Evolutionary conservation across 2,329 filamentous ascomycete species (phyloP), one percentile per base, ranked within the genome.

Genomic region (Talaromyces sp.): DNA sequence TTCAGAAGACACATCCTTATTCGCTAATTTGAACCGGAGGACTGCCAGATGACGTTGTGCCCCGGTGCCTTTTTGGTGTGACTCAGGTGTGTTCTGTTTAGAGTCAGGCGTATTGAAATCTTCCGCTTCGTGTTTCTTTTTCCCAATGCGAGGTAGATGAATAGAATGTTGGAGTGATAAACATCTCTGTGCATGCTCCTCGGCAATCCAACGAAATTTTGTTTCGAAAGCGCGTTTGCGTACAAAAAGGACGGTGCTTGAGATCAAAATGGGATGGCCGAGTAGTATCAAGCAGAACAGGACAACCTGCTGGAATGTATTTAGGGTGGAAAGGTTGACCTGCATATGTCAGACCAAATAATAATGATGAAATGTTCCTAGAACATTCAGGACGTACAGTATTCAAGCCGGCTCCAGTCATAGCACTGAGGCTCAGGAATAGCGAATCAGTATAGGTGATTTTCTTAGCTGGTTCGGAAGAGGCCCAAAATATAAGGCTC

Each of bases 381-480:
- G 1, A n/a, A 23, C 9, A 23, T 10, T 23, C n/a, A 18, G 23
- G 40, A 57, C 67, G 18, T 72, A 75, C 82, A 1, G 87, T 89
- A 67, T 89, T 90, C 61, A 91, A 76, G 0, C 89, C 89, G 6
- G 87, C 84, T 59, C 85, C 80, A 6, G 87, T 89, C 77, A 90
- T 87, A 51, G 87, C 87, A 60, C 85, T 88, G 47, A 87, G 80
- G 57, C 84, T 83, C 57, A 90, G 73, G 70, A 90, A 91, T 16
- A 91, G 72, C n/a, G 84, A 81, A 69, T 91, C 87, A 42, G 81
- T 81, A 72, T 87, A 91, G 53, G 76, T 74, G 56, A 90, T 78
- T 64, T 78, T 83, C 58, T 75, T 72, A 18, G 73, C 69, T 0
- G 85, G 83, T 1, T 78, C 79, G 0, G 84, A 85, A 0, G 82